Conservation (phyloP, 2,329 filamentous ascomycete species). For the Penicillium decumbens region DNA sequence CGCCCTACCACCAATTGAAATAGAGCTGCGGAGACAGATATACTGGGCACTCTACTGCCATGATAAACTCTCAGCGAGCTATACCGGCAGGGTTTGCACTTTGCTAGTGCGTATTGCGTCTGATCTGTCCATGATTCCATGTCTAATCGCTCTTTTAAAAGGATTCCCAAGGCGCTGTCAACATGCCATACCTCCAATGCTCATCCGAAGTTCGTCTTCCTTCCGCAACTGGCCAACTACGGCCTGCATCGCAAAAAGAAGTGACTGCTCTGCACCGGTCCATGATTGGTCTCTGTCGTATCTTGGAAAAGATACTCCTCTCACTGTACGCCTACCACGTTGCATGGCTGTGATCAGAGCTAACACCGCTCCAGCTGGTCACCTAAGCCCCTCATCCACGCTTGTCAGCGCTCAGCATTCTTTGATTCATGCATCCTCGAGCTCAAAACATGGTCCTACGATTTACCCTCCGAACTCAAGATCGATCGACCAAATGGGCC, state of each 20-base stretch:
- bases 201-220: slow-evolving; percentile 7
- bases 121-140: not conserved
- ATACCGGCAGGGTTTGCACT: slow-evolving; percentile 36
- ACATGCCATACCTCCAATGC: slow-evolving; percentile 21
- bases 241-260: slow-evolving; percentile 16
- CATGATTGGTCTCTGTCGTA: slow-evolving; percentile 28
- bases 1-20: slow-evolving; percentile 26
- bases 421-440: slow-evolving; percentile 31
- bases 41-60: slow-evolving; percentile 38
- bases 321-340: slow-evolving; percentile 22
- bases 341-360: not conserved
- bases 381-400: slow-evolving; percentile 25
- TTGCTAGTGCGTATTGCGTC: slow-evolving; percentile 28
- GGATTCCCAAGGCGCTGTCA: slow-evolving; percentile 32
- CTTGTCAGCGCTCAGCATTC: slow-evolving; percentile 23
- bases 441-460: slow-evolving; percentile 35
- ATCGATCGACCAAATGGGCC: slow-evolving; percentile 21
- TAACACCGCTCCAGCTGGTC: slow-evolving; percentile 24
- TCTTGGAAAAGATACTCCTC: slow-evolving; percentile 31
- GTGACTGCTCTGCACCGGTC: slow-evolving; percentile 23
- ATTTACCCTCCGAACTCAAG: slow-evolving; percentile 30
- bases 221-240: slow-evolving; percentile 13
- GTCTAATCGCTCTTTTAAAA: slow-evolving; percentile 3
- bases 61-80: slow-evolving; percentile 35
- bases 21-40: slow-evolving; percentile 33